A percentile compares a stretch with the other conserved stretches of the same genome.
These are phyloP conservation scores for Vitellaria paradoxa DNA, from an alignment of 179 eudicot genomes.

Conservation along the genomic window DNA sequence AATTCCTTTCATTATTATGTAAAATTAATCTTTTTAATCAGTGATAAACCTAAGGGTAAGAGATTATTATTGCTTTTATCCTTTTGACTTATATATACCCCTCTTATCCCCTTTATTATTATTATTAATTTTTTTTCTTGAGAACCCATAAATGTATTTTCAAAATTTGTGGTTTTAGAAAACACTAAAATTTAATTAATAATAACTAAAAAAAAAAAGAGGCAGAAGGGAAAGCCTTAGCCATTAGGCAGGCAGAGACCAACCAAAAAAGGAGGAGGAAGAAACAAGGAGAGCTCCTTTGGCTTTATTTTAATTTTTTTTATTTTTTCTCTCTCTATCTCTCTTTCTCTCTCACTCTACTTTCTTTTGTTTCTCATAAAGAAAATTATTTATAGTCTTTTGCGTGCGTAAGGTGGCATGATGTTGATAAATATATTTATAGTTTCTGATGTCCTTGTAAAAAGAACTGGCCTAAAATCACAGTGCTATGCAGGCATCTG, in stretches of 20 bases:
- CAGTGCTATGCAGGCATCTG: constrained; percentile 13
- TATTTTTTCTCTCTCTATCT: neutral
- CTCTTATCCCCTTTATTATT: neutral
- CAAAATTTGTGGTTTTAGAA: neutral
- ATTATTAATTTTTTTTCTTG: neutral
- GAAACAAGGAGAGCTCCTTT: neutral
- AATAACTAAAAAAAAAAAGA: neutral
- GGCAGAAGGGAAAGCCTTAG: neutral
- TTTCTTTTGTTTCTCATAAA: neutral
- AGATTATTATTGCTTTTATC: constrained; percentile 10
- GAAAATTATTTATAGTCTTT: neutral
- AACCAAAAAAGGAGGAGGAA: constrained; percentile 1
- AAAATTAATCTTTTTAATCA: constrained; percentile 4
- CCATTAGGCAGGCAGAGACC: neutral
- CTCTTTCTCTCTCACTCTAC: no score
- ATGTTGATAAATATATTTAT: constrained; percentile 22
- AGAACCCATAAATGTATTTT: neutral
- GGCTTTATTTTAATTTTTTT: neutral
- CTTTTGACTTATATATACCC: constrained; percentile 17
- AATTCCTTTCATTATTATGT: constrained; percentile 6
- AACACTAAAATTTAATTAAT: neutral
- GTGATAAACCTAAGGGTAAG: constrained; percentile 10
- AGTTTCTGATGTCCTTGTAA: constrained; percentile 1
- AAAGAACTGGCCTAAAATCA: constrained; percentile 8
- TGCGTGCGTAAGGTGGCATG: constrained; percentile 9